These are phyloP conservation scores for Chloromonas sp. DNA, from an alignment of 163 green algal genomes.

Conservation along the genomic window DNA sequence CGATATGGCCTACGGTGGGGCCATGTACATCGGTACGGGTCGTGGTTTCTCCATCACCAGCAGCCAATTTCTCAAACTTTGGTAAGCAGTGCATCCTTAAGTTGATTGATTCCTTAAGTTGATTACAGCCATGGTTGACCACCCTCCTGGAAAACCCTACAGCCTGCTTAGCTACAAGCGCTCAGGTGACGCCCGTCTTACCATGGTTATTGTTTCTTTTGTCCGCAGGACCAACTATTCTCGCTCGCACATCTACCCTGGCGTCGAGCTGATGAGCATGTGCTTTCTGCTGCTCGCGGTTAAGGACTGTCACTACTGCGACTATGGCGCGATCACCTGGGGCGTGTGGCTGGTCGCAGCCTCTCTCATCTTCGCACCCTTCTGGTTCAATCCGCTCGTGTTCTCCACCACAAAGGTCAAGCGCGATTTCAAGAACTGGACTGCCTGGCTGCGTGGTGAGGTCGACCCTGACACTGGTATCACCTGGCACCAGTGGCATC, in stretches of 20 bases:
- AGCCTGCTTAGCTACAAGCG: too few species aligned
- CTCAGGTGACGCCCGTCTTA: too few species aligned
- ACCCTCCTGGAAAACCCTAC: too few species aligned
- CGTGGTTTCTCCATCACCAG: constrained; percentile 59
- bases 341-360: constrained; percentile 60
- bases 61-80: constrained; percentile 39
- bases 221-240: constrained; percentile 41
- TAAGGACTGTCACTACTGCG: constrained; percentile 32
- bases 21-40: constrained; percentile 67
- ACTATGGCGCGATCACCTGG: constrained; percentile 47
- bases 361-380: constrained; percentile 58
- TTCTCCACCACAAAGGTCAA: constrained; percentile 39
- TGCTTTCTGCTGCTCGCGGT: constrained; percentile 38
- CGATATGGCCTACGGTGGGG: constrained; percentile 65
- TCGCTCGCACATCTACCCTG: constrained; percentile 63
- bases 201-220: too few species aligned
- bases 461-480: constrained; percentile 17
- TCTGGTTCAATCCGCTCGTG: constrained; percentile 64
- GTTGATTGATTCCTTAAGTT: not conserved
- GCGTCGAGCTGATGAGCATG: constrained; percentile 36
- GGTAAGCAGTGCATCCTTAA: not conserved
- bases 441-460: constrained; percentile 25
- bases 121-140: not conserved
- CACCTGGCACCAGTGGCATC: constrained; percentile 28
- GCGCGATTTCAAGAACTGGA: constrained; percentile 23